A percentile compares a stretch with the other conserved stretches of the same genome.
Evolutionary conservation across 2,329 filamentous ascomycete species (phyloP).

Genomic region (Fusarium heterosporum): DNA sequence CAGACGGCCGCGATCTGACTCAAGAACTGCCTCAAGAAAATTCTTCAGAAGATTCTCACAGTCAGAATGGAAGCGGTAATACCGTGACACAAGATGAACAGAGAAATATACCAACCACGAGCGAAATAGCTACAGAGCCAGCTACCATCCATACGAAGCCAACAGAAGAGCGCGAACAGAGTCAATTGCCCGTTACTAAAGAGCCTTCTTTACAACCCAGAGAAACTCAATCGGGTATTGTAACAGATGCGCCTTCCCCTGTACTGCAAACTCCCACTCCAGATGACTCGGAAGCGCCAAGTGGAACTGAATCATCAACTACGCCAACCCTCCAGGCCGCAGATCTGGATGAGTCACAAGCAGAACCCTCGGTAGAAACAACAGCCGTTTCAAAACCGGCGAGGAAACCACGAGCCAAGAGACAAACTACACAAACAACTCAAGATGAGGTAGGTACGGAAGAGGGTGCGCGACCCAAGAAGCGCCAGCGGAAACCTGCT

Average conservation of each 20-base stretch:
- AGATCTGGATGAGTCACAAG: constrained; percentile 19
- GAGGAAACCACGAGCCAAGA: constrained; percentile 38
- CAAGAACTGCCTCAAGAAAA: constrained; percentile 5
- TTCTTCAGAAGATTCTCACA: neutral
- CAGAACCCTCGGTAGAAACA: constrained; percentile 19
- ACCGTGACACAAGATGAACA: constrained; percentile 1
- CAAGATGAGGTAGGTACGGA: constrained; percentile 36
- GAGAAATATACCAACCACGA: neutral
- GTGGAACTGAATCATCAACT: constrained; percentile 27
- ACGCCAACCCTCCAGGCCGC: constrained; percentile 20
- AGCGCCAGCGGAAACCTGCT: constrained; percentile 51
- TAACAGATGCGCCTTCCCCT: constrained; percentile 5
- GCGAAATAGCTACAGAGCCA: constrained; percentile 3
- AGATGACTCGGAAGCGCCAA: constrained; percentile 29
- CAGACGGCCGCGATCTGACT: constrained; percentile 14
- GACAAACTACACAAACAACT: constrained; percentile 19
- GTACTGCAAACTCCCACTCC: constrained; percentile 28
- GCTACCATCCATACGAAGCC: constrained; percentile 8
- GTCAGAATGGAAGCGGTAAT: neutral
- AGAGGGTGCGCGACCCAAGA: constrained; percentile 46
- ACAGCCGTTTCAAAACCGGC: constrained; percentile 17
- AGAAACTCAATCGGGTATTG: neutral
- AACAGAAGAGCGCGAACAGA: constrained; percentile 18
- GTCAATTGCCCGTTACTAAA: neutral
- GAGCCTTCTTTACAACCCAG: neutral